Conservation (phyloP, 805 yeast genomes). For the Wickerhamomyces sydowiorum region DNA sequence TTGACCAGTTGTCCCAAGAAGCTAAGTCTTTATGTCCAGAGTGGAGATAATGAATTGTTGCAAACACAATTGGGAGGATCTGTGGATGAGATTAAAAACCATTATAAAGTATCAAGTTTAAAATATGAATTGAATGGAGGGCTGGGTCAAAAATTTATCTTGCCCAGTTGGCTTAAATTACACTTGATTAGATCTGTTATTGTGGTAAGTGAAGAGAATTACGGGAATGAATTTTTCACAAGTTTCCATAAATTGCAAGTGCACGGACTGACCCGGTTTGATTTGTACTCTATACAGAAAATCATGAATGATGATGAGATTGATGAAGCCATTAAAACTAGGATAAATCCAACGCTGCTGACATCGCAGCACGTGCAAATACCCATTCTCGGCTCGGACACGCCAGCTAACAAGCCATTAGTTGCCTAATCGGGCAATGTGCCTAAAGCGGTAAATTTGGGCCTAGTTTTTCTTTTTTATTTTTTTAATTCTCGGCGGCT, state of each 20-base stretch:
- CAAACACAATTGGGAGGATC: not conserved
- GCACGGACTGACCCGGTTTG: conserved; percentile 36
- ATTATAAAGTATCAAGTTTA: conserved; percentile 23
- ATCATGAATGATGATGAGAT: conserved; percentile 12
- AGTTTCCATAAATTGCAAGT: conserved; percentile 32
- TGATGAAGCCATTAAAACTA: conserved; percentile 6
- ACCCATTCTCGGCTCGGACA: not conserved
- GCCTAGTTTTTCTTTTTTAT: too few species aligned
- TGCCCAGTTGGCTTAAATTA: conserved; percentile 27
- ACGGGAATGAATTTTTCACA: conserved; percentile 31
- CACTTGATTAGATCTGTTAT: conserved; percentile 27
- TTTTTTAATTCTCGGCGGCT: too few species aligned
- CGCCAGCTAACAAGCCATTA: not conserved
- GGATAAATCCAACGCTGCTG: not conserved
- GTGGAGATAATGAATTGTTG: conserved; percentile 3
- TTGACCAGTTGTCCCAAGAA: conserved; percentile 34
- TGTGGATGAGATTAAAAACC: conserved; percentile 1
- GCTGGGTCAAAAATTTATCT: conserved; percentile 22
- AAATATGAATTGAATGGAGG: conserved; percentile 19
- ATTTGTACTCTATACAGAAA: conserved; percentile 16
- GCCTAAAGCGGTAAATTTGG: not conserved
- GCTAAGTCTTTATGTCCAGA: conserved; percentile 26
- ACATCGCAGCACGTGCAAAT: not conserved
- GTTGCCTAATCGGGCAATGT: not conserved
- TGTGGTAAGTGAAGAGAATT: conserved; percentile 26